These are phyloP conservation scores for Hypoxylon perforatum DNA, from an alignment of 495 filamentous ascomycete species.

Conservation along the genomic window DNA sequence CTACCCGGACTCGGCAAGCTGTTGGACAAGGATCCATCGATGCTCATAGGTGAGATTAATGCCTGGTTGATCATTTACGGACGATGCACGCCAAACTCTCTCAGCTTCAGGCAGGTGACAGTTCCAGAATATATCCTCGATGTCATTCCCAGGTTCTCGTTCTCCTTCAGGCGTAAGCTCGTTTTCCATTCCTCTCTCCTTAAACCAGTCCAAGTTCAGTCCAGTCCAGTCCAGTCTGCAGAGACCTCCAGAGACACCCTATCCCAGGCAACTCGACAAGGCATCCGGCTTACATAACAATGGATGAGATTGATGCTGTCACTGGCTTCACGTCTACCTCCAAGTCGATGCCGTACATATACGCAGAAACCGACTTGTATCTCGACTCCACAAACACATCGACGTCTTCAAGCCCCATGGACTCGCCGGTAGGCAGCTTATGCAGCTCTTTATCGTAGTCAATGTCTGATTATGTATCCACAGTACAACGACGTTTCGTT, in stretches of 20 bases:
- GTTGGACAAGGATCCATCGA: slow-evolving; percentile 21
- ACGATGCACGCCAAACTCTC: slow-evolving; percentile 25
- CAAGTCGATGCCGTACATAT: slow-evolving; percentile 49
- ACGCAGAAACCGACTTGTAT: slow-evolving; percentile 54
- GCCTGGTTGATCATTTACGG: slow-evolving; percentile 23
- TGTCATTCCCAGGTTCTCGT: slow-evolving; percentile 14
- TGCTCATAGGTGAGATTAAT: slow-evolving; percentile 25
- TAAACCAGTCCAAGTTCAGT: too few relatives aligned
- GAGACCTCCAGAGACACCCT: background rate
- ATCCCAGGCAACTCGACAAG: background rate
- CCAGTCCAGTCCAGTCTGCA: background rate
- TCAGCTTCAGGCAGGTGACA: slow-evolving; percentile 13
- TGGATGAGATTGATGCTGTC: slow-evolving; percentile 47
- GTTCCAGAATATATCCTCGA: slow-evolving; percentile 38
- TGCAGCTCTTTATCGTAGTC: background rate
- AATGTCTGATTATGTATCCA: slow-evolving; percentile 21
- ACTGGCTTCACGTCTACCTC: slow-evolving; percentile 51
- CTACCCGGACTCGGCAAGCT: slow-evolving; percentile 29
- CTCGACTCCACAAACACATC: slow-evolving; percentile 50
- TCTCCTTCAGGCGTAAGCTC: slow-evolving; percentile 13
- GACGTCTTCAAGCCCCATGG: slow-evolving; percentile 54
- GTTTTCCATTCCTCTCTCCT: background rate
- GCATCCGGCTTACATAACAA: slow-evolving; percentile 19
- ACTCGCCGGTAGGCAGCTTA: slow-evolving; percentile 48
- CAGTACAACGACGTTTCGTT: slow-evolving; percentile 54